Evolutionary conservation across 23 red algal genomes (phyloP).

Genomic region (Gracilaria caudata): DNA sequence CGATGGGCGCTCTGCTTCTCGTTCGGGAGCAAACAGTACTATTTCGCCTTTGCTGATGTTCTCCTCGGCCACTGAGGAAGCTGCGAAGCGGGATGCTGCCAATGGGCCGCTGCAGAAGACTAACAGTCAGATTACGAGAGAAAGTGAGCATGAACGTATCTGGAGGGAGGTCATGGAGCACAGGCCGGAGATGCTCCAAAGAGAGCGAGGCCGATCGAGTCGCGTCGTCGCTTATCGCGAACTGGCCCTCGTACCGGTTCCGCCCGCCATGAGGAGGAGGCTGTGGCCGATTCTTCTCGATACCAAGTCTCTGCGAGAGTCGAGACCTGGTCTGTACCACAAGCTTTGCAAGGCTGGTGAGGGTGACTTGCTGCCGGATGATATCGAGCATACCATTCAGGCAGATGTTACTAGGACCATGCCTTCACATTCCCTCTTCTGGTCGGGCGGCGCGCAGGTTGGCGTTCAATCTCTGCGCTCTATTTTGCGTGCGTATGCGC

Average conservation of each 20-base stretch:
- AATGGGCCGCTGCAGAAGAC: constrained; percentile 40
- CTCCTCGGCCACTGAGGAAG: constrained; percentile 56
- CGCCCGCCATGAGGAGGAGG: constrained; percentile 48
- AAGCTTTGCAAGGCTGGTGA: constrained; percentile 45
- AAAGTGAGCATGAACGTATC: constrained; percentile 55
- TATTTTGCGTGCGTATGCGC: constrained; percentile 89
- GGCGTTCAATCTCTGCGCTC: constrained; percentile 83
- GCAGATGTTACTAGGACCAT: constrained; percentile 90
- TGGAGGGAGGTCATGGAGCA: constrained; percentile 57
- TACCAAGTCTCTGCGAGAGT: constrained; percentile 44
- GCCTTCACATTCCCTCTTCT: constrained; percentile 85
- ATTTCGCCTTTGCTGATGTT: constrained; percentile 66
- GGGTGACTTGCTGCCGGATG: constrained; percentile 57
- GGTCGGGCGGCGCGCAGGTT: constrained; percentile 87
- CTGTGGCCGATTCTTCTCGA: constrained; percentile 67
- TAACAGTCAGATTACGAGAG: constrained; percentile 50
- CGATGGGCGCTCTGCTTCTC: not conserved
- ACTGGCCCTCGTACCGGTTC: constrained; percentile 62
- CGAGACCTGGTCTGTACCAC: constrained; percentile 44
- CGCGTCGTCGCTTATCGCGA: constrained; percentile 56
- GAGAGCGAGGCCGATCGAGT: constrained; percentile 55
- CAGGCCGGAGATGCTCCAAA: constrained; percentile 37
- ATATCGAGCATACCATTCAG: constrained; percentile 89
- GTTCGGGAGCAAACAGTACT: constrained; percentile 9
- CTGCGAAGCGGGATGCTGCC: constrained; percentile 41